A percentile compares a stretch with the other conserved stretches of the same genome.
Evolutionary conservation across 106 monocot species (phyloP).

Genomic region (Phalaenopsis aphrodite): DNA sequence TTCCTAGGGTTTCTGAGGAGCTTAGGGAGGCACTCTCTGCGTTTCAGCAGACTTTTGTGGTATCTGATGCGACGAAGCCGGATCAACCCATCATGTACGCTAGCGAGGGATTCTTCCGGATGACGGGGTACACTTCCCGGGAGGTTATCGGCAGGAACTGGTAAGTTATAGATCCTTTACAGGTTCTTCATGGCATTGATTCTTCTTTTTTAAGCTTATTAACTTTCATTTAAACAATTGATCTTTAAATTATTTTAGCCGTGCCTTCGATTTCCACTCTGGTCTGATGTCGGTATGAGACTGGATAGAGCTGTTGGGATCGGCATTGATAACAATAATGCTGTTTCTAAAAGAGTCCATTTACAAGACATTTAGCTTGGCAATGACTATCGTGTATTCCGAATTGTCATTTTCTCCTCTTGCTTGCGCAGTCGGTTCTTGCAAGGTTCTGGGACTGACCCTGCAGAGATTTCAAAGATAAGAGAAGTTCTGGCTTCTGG

Average conservation of each 20-base stretch:
- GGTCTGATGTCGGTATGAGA: neutral
- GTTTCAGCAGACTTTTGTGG: conserved; percentile 97
- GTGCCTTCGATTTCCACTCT: neutral
- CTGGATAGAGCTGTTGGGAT: neutral
- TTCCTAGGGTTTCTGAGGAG: conserved; percentile 87
- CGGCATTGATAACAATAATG: neutral
- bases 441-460: conserved; percentile 83
- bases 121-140: conserved; percentile 83
- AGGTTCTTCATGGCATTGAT: neutral
- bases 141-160: conserved; percentile 93
- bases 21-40: conserved; percentile 84
- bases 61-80: conserved; percentile 75
- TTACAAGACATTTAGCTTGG: neutral
- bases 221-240: neutral
- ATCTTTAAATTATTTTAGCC: neutral
- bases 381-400: neutral
- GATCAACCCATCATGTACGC: conserved; percentile 86
- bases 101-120: conserved; percentile 91
- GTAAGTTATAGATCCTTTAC: conserved; percentile 18
- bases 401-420: conserved; percentile 1
- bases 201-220: neutral
- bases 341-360: neutral
- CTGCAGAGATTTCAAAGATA: conserved; percentile 74
- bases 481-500: conserved; percentile 47
- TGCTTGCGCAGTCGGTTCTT: conserved; percentile 70